Conservation (phyloP, 129 eudicot species). For the Glebionis coronaria region DNA sequence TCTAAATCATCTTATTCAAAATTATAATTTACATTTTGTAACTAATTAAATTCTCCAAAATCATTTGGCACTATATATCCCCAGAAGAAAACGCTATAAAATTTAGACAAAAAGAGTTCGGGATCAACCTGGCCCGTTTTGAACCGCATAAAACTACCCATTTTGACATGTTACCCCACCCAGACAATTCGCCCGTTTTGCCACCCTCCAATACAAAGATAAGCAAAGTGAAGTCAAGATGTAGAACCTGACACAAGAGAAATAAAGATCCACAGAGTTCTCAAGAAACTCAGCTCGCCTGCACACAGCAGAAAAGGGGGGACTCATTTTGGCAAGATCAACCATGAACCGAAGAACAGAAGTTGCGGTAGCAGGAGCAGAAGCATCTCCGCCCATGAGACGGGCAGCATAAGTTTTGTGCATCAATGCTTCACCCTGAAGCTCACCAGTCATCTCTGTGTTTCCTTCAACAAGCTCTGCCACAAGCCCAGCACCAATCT, state of each 20-base stretch:
- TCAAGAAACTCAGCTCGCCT: constrained; percentile 88
- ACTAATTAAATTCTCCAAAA: too few species aligned
- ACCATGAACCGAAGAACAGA: constrained; percentile 95
- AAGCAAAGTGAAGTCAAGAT: constrained; percentile 15
- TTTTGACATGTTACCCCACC: background rate
- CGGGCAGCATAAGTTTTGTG: constrained; percentile 99
- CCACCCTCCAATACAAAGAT: constrained; percentile 10
- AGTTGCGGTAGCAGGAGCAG: constrained; percentile 96
- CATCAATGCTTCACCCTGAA: constrained; percentile 99
- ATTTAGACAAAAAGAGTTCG: background rate
- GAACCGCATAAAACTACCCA: background rate
- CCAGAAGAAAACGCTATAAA: background rate
- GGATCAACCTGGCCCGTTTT: background rate
- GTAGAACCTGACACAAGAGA: constrained; percentile 87
- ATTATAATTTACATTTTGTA: background rate
- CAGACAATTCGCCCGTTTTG: background rate
- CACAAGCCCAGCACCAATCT: constrained; percentile 67
- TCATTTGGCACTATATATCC: background rate
- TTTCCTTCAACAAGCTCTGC: constrained; percentile 78
- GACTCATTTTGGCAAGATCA: constrained; percentile 91
- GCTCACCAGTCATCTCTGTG: constrained; percentile 85
- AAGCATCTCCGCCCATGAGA: constrained; percentile 96
- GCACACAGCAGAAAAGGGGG: constrained; percentile 75
- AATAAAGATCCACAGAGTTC: constrained; percentile 84
- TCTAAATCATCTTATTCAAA: background rate